Conservation (phyloP, 1,139 yeast species). For the Sugiyamaella pinicola region DNA sequence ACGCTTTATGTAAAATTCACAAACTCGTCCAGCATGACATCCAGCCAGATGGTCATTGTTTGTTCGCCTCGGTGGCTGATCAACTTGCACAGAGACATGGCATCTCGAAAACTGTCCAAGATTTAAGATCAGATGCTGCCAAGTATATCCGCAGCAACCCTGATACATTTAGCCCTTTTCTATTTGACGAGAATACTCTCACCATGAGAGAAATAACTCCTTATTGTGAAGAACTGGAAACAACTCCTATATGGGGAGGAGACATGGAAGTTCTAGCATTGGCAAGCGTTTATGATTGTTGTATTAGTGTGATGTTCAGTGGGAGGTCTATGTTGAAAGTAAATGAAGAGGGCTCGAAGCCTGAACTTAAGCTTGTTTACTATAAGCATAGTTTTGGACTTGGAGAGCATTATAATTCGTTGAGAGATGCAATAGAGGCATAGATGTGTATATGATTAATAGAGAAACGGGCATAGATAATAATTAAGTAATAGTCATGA, state of each 20-base stretch:
- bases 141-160: constrained; percentile 61
- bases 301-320: constrained; percentile 74
- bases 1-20: constrained; percentile 51
- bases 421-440: constrained; percentile 63
- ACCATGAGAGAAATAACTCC: constrained; percentile 62
- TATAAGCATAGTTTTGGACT: constrained; percentile 85
- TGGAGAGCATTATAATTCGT: constrained; percentile 93
- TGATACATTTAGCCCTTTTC: constrained; percentile 76
- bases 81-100: constrained; percentile 62
- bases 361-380: constrained; percentile 70
- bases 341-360: constrained; percentile 51
- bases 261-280: constrained; percentile 88
- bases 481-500: background rate
- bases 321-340: constrained; percentile 66
- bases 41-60: constrained; percentile 91
- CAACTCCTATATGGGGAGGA: constrained; percentile 94
- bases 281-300: constrained; percentile 64
- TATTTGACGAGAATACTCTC: constrained; percentile 75
- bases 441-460: no score
- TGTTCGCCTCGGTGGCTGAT: constrained; percentile 82
- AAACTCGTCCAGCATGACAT: constrained; percentile 57
- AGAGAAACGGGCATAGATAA: no score
- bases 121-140: constrained; percentile 67
- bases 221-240: constrained; percentile 68
- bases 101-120: constrained; percentile 48